Percentiles rank a stretch among this genome's conserved stretches.
These are phyloP conservation scores for Triangularia setosa DNA, from an alignment of 2,329 filamentous ascomycete species.

Conservation along the genomic window DNA sequence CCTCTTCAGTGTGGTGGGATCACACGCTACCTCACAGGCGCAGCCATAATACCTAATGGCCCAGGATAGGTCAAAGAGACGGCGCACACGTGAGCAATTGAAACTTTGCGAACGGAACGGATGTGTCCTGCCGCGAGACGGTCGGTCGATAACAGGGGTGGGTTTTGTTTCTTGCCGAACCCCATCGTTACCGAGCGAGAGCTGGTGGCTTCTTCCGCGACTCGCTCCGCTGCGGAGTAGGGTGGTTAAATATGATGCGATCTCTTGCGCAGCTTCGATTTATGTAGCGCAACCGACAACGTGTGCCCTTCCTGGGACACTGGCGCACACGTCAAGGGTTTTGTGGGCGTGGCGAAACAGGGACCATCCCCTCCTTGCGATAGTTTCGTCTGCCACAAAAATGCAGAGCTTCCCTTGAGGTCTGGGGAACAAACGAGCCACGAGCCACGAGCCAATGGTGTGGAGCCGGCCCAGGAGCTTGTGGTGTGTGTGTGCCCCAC, in stretches of 20 bases:
- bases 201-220: slow-evolving; percentile 7
- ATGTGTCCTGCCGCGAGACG: not conserved
- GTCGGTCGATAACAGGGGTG: not conserved
- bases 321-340: not conserved
- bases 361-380: not conserved
- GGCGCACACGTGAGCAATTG: not conserved
- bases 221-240: slow-evolving; percentile 6
- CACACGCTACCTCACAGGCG: not conserved
- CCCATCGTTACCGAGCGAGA: not conserved
- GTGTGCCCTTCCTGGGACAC: not conserved
- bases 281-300: not conserved
- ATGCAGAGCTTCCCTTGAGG: not conserved
- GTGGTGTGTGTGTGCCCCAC: not conserved
- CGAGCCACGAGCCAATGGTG: not conserved
- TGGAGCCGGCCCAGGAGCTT: not conserved
- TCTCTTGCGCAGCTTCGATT: not conserved
- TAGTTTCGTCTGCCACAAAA: not conserved
- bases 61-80: too few species aligned
- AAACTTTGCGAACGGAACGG: not conserved
- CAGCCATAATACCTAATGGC: too few species aligned
- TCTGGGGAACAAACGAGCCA: not conserved
- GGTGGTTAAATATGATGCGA: not conserved
- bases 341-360: not conserved
- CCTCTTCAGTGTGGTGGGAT: not conserved
- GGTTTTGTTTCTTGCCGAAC: not conserved